Percentiles rank a stretch among this genome's conserved stretches.
Evolutionary conservation across 768 basidiomycete species (phyloP).

Genomic region (Mycena kentingensis): DNA sequence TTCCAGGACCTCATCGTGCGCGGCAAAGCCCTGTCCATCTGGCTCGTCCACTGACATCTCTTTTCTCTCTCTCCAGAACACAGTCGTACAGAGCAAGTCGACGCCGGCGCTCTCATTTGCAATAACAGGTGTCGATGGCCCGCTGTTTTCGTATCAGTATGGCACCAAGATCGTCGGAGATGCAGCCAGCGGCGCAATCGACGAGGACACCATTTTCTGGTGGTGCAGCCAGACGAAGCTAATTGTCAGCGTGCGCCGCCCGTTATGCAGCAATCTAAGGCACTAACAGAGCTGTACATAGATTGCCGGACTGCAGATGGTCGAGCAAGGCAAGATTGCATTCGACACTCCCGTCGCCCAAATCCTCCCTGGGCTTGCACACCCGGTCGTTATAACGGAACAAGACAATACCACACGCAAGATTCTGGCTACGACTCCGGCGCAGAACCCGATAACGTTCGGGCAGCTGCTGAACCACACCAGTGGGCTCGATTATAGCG

Average conservation of each 20-base stretch:
- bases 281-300: background rate
- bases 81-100: conserved; percentile 9
- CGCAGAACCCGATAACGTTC: background rate
- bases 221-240: conserved; percentile 39
- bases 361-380: background rate
- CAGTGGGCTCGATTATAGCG: background rate
- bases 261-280: background rate
- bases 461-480: conserved; percentile 1
- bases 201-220: conserved; percentile 33
- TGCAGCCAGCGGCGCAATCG: conserved; percentile 26
- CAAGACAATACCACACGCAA: background rate
- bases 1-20: background rate
- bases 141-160: conserved; percentile 28
- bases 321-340: conserved; percentile 2
- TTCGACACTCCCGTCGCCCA: background rate
- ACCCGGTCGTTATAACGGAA: background rate
- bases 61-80: no score
- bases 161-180: conserved; percentile 30
- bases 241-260: conserved; percentile 25
- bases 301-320: background rate
- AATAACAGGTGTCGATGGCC: conserved; percentile 25
- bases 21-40: background rate
- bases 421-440: background rate
- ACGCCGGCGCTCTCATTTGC: conserved; percentile 32
- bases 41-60: background rate